These are phyloP conservation scores for Colletotrichum sp. DNA, from an alignment of 2,329 filamentous ascomycete genomes.

Conservation along the genomic window DNA sequence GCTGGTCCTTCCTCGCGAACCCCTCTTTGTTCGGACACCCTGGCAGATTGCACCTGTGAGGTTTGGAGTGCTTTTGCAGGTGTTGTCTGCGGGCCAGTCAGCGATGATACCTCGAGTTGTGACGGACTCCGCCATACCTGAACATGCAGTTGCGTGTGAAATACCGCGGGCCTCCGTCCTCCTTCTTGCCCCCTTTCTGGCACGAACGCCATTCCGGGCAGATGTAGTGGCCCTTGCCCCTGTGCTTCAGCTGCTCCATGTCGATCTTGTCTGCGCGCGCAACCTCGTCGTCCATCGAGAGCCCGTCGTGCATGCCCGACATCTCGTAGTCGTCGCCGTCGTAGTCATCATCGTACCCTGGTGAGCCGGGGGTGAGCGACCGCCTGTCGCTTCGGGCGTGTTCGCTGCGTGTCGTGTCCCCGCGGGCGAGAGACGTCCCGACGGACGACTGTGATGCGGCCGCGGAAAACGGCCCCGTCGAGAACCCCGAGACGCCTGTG, in stretches of 20 bases:
- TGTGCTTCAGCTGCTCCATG: conserved; percentile 42
- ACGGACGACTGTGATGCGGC: not conserved
- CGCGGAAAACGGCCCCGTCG: not conserved
- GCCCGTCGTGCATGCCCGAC: conserved; percentile 28
- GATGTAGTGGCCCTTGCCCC: conserved; percentile 42
- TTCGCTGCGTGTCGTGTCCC: not conserved
- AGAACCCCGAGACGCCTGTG: not conserved
- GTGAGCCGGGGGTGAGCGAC: not conserved
- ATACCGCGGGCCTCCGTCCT: conserved; percentile 38
- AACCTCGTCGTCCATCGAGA: not conserved
- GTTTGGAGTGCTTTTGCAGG: conserved; percentile 47
- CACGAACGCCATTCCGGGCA: conserved; percentile 40
- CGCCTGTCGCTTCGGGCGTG: not conserved
- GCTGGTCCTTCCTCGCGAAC: conserved; percentile 45
- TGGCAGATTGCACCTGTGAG: conserved; percentile 41
- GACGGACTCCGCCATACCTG: conserved; percentile 32
- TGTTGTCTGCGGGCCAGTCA: conserved; percentile 37
- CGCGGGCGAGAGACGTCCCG: not conserved
- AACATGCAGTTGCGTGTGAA: conserved; percentile 45
- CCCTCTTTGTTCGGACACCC: conserved; percentile 47
- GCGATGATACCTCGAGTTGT: not conserved
- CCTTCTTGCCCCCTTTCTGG: conserved; percentile 45
- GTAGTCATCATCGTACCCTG: not conserved
- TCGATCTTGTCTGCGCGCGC: not conserved
- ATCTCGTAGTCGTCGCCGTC: not conserved